phyloP scores from a whole-genome alignment of 228 moss, liverwort and hornwort species.

The Sphagnum fallax region DNA sequence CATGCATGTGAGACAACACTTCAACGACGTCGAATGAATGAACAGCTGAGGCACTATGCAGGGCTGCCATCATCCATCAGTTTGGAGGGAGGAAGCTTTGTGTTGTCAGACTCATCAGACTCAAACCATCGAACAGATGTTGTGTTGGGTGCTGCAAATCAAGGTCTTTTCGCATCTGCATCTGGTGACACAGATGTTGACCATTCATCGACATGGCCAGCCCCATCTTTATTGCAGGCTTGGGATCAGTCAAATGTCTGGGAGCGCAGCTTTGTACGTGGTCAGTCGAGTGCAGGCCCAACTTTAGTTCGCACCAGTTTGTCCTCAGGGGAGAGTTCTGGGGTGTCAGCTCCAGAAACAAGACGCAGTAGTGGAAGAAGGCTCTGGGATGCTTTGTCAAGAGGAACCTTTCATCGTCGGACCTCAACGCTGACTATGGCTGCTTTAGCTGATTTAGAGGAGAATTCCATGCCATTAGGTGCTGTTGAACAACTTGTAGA shows the following conservation, averaged over 20 bases:
- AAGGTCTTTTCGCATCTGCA: constrained; percentile 28
- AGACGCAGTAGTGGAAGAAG: constrained; percentile 84
- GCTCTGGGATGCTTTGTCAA: constrained; percentile 83
- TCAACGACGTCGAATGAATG: constrained; percentile 61
- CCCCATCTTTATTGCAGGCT: constrained; percentile 55
- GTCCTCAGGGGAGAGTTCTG: constrained; percentile 27
- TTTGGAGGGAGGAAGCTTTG: constrained; percentile 32
- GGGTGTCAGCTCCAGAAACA: constrained; percentile 54
- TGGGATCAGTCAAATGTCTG: constrained; percentile 49
- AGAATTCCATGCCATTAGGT: constrained; percentile 23
- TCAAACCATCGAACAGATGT: constrained; percentile 53
- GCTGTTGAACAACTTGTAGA: constrained; percentile 52
- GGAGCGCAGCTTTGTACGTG: constrained; percentile 35
- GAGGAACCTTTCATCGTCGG: constrained; percentile 85
- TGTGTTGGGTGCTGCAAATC: constrained; percentile 44
- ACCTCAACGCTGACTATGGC: constrained; percentile 29
- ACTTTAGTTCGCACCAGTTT: constrained; percentile 35
- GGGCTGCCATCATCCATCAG: constrained; percentile 63
- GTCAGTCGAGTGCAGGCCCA: constrained; percentile 27
- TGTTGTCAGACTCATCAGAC: constrained; percentile 49
- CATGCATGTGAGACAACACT: constrained; percentile 57
- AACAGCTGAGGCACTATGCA: constrained; percentile 66
- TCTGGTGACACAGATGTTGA: constrained; percentile 39
- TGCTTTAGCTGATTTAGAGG: constrained; percentile 31
- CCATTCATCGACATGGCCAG: constrained; percentile 41